These are phyloP conservation scores for Stemphylium lycopersici DNA, from an alignment of 2,329 filamentous ascomycete genomes.

Conservation along the genomic window DNA sequence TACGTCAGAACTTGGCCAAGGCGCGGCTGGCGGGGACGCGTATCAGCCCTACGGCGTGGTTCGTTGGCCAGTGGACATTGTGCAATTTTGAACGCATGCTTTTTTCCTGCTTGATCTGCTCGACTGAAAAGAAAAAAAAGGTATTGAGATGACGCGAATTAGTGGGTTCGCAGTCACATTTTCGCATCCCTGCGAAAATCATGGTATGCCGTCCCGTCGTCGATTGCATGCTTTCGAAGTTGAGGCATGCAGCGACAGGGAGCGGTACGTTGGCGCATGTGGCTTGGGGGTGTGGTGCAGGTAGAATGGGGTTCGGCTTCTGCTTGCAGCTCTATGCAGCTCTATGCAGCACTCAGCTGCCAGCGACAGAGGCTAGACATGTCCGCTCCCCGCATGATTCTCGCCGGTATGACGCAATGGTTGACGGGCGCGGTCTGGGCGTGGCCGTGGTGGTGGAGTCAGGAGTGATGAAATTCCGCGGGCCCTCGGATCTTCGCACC, in stretches of 20 bases:
- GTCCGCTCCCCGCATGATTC: neutral
- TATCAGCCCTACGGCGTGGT: constrained; percentile 9
- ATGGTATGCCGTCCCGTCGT: no score
- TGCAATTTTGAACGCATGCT: no score
- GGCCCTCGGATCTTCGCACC: neutral
- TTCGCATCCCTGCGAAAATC: no score
- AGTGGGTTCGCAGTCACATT: no score
- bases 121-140: neutral
- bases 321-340: no score
- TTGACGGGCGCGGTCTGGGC: neutral
- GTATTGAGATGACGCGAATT: neutral
- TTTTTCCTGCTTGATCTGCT: neutral
- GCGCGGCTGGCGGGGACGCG: constrained; percentile 3
- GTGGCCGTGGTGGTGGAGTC: neutral
- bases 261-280: no score
- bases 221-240: no score
- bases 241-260: no score
- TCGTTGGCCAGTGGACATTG: neutral
- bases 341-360: no score
- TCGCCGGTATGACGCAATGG: constrained; percentile 1
- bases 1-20: constrained; percentile 12
- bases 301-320: no score
- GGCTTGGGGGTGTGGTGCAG: no score
- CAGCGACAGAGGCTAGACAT: neutral
- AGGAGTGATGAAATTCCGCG: neutral